Percentiles rank a stretch among this genome's conserved stretches.
Conservation (phyloP, 768 basidiomycete genomes). For the Tylopilus felleus region DNA sequence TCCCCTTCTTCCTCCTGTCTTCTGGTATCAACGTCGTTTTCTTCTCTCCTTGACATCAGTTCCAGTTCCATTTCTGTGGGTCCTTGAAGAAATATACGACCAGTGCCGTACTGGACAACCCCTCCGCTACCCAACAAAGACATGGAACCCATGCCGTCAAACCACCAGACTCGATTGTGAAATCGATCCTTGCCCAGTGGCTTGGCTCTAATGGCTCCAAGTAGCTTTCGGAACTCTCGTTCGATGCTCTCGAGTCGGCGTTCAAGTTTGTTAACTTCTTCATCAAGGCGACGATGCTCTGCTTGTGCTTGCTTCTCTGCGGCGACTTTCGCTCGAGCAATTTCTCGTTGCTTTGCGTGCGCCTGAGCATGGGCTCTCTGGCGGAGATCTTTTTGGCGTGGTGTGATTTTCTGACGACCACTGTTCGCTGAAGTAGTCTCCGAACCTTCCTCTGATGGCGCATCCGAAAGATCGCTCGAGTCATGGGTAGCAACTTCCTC, state of each 20-base stretch:
- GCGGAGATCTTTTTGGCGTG: conserved; percentile 51
- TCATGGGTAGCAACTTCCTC: conserved; percentile 64
- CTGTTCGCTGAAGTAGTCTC: conserved; percentile 51
- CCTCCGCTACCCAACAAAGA: conserved; percentile 77
- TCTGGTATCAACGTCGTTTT: conserved; percentile 51
- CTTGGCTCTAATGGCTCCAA: conserved; percentile 81
- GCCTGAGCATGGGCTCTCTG: conserved; percentile 51
- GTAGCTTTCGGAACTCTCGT: conserved; percentile 87
- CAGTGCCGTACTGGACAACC: conserved; percentile 80
- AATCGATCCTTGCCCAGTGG: conserved; percentile 92
- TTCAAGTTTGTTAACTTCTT: conserved; percentile 83
- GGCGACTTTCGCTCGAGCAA: conserved; percentile 71
- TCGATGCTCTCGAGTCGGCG: conserved; percentile 83
- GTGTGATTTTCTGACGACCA: conserved; percentile 40
- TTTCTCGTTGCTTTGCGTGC: conserved; percentile 78
- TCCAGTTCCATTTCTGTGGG: conserved; percentile 80
- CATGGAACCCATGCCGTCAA: conserved; percentile 90
- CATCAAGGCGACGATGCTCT: conserved; percentile 80
- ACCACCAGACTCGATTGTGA: conserved; percentile 97
- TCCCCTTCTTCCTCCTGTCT: conserved; percentile 80
- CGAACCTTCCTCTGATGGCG: conserved; percentile 57
- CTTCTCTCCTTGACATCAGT: conserved; percentile 56
- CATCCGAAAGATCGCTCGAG: conserved; percentile 71
- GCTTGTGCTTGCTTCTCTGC: conserved; percentile 78
- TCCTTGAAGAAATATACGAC: conserved; percentile 90